Evolutionary conservation across 352 stramenopile species (phyloP), one percentile per base, ranked within the genome.

Genomic region (Phytophthora hybrid): DNA sequence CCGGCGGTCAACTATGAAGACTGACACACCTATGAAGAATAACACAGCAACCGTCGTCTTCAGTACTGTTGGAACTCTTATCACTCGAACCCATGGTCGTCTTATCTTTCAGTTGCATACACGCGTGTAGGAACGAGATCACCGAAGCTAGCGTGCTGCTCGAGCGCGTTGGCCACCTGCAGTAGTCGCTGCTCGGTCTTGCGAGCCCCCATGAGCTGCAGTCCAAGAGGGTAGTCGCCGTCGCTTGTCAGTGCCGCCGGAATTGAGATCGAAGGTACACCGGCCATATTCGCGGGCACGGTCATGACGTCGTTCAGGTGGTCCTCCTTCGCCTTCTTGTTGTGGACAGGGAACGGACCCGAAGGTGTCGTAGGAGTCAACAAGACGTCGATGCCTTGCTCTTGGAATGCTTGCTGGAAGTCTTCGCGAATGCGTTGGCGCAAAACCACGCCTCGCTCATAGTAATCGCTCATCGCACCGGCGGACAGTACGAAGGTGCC

Each of bases 301-400:
- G 93, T 98, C 82, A 98, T 97, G 23, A 98, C 89, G 65, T 98
- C 94, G 71, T 97, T 98, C 51, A 97, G n/a, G n/a, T n/a, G 90
- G 52, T 97, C 90, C 23, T 87, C 84, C 55, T 85, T 81, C 11
- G 74, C 65, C 56, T 87, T 81, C 29, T 85, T 82, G 71, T 82
- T 84, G 46, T 87, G 69, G 6, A 95, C 52, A 18, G 76, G 68
- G 62, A 97, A 97, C 3, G 93, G 90, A 6, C 88, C 86, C 3
- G 93, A 88, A 7, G 94, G 93, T 0, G 93, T 97, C 13, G 91
- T 96, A 7, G 92, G 92, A 0, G 90, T 95, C 46, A 98, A 60
- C 26, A 98, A 79, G 9, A 97, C 82, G 63, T 98, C 93, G 11
- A 97, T 71, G 2, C 79, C 72, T 52, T 93, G 76, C 5, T 84